Evolutionary conservation across 805 yeast genomes (phyloP), one percentile per base, ranked within the genome.

Genomic region (Nakazawaea laoshanensis): DNA sequence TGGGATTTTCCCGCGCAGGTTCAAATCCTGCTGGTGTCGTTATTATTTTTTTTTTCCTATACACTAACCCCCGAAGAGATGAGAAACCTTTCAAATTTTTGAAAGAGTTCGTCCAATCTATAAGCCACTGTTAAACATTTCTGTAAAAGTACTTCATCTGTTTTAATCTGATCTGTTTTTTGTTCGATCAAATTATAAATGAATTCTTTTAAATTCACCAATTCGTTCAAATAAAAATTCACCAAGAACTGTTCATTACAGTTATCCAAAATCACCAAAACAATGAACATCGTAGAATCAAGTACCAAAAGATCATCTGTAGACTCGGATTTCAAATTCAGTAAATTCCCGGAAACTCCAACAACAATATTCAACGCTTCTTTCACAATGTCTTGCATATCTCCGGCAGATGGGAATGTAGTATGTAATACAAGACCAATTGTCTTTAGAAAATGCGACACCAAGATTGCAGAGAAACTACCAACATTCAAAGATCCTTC

Each of bases 401-500:
- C 67, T 1, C 55, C 41, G 1, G 72, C 55, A 2, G 73, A 55
- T 1, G 85, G 86, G 39, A 71, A 67, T 0, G 81, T 74, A 31
- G 74, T 57, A 33, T 71, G 73, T 14, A 77, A 48, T 3, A 81
- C 43, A n/a, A 80, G 45, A 0, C 74, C 63, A 34, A 81, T 46
- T 0, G 84, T 75, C 34, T 70, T 66, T 29, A 81, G 43, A 49
- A 64, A 79, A 47, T 81, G 88, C 0, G 73, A 63, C 22, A 62
- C 59, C 14, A 80, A 51, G 2, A 78, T 43, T 1, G 70, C 63
- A 1, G 81, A 67, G 43, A 73, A 72, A 25, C 59, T 64, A 0
- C 83, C 81, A 23, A 70, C 53, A 26, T 57, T 55, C 25, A 67
- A 61, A 7, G 64, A 71, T 1, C 58, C 65, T 15, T 61, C 61